Evolutionary conservation across 805 yeast species (phyloP).

Genomic region (Wickerhamiella spandovensis): DNA sequence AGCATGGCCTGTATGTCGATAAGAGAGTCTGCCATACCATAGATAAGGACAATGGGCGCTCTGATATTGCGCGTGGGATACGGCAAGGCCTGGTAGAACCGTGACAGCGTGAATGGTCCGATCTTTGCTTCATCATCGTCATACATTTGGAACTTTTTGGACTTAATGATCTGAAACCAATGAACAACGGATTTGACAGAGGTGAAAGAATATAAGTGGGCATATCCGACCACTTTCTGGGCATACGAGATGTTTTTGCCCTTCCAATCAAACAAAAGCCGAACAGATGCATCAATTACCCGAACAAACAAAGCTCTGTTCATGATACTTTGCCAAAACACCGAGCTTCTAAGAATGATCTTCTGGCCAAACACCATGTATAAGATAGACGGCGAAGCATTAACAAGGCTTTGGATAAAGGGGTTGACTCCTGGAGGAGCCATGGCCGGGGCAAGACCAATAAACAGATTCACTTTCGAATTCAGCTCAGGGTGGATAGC

Average conservation of each 20-base stretch:
- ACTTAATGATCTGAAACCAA: slow-evolving; percentile 83
- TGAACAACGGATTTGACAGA: slow-evolving; percentile 89
- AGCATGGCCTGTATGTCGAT: slow-evolving; percentile 76
- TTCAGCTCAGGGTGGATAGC: slow-evolving; percentile 52
- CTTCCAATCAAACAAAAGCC: slow-evolving; percentile 66
- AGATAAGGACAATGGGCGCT: slow-evolving; percentile 63
- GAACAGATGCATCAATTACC: slow-evolving; percentile 58
- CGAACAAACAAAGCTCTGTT: slow-evolving; percentile 64
- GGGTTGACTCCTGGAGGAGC: slow-evolving; percentile 78
- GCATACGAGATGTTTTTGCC: slow-evolving; percentile 52
- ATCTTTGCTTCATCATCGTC: slow-evolving; percentile 47
- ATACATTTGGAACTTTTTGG: slow-evolving; percentile 75
- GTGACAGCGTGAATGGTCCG: slow-evolving; percentile 17
- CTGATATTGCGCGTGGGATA: slow-evolving; percentile 55
- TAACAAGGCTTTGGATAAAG: slow-evolving; percentile 57
- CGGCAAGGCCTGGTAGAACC: slow-evolving; percentile 37
- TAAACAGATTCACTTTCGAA: slow-evolving; percentile 38
- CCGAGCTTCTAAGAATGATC: slow-evolving; percentile 63
- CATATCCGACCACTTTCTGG: slow-evolving; percentile 70
- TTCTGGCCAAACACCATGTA: slow-evolving; percentile 60
- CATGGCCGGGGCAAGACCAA: slow-evolving; percentile 90
- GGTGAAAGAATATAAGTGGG: slow-evolving; percentile 83
- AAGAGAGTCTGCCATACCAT: slow-evolving; percentile 69
- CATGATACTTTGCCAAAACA: slow-evolving; percentile 64
- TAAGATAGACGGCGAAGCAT: slow-evolving; percentile 62